Evolutionary conservation across 495 filamentous ascomycete species (phyloP).

Genomic region (Penicillium bovifimosum): DNA sequence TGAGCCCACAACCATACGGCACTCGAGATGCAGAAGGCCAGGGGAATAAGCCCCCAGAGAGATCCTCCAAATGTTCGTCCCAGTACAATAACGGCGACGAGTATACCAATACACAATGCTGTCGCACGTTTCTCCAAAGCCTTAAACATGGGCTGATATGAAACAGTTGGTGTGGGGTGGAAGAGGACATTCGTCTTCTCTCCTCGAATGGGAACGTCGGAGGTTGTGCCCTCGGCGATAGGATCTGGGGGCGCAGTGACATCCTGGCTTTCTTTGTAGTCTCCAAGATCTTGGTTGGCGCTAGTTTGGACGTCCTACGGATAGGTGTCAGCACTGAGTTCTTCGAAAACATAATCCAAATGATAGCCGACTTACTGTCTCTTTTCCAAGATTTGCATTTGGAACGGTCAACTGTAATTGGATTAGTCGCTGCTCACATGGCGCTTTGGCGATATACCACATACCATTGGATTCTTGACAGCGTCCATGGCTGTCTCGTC

Average conservation of each 20-base stretch:
- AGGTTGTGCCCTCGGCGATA: slow-evolving; percentile 68
- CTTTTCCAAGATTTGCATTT: slow-evolving; percentile 78
- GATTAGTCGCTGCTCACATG: neutral
- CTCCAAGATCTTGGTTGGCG: slow-evolving; percentile 54
- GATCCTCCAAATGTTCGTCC: slow-evolving; percentile 75
- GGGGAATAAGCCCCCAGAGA: slow-evolving; percentile 67
- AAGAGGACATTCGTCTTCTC: slow-evolving; percentile 96
- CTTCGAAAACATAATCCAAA: neutral
- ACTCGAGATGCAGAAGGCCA: slow-evolving; percentile 61
- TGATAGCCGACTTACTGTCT: slow-evolving; percentile 45
- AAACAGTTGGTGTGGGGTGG: slow-evolving; percentile 84
- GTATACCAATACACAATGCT: slow-evolving; percentile 60
- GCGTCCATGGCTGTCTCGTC: slow-evolving; percentile 61
- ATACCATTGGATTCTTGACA: slow-evolving; percentile 63
- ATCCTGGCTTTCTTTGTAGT: slow-evolving; percentile 82
- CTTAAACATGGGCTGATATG: slow-evolving; percentile 79
- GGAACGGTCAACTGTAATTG: slow-evolving; percentile 65
- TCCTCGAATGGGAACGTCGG: slow-evolving; percentile 90
- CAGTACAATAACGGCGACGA: slow-evolving; percentile 65
- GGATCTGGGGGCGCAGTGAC: slow-evolving; percentile 89
- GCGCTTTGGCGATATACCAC: neutral
- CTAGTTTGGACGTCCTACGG: slow-evolving; percentile 55
- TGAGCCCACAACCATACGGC: slow-evolving; percentile 86
- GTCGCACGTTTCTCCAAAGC: slow-evolving; percentile 66
- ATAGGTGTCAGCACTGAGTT: slow-evolving; percentile 18